Base-by-base conservation (phyloP, 2,329 filamentous ascomycete species). In the Samsoniella hepiali region DNA sequence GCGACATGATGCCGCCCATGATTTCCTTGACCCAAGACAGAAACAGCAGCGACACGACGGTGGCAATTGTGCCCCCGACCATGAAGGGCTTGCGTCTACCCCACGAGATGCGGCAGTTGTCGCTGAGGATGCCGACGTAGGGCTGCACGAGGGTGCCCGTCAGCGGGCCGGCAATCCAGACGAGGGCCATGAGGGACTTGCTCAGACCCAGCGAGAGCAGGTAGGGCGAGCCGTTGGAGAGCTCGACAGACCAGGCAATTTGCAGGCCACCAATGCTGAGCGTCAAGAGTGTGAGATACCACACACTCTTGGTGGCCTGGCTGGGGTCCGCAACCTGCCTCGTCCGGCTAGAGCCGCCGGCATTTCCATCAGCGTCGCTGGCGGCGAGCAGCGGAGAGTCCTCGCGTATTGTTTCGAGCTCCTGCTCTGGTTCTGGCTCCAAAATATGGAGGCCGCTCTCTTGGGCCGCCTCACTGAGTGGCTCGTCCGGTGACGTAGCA, bases 161-260 rank as follows among this genome's bases (percentile, higher is more conserved):
- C 65, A 95, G 78, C 22, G 91, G 91, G 1, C 91, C 91, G 13
- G 90, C 90, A 53, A 93, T 91, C 91, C 91, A 95, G 42, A 94
- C 91, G 67, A 93, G 81, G 22, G 91, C 90, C 81, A 94, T 89
- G 50, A 93, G 77, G 44, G 90, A 89, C 78, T 94, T 93, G 82
- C 88, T 92, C 75, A 95, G 82, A 11, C 91, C 91, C 36, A 95
- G 84, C 1, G 91, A 93, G 47, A 94, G 79, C 47, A 95, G 79
- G 72, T 90, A 95, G 6, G 91, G 91, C 60, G 94, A 97, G 69
- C 93, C 93, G 79, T 96, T 94, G 61, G 93, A 96, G 49, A 97
- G 82, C 76, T 98, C 94, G 49, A 97, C 93, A 1, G 93, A 93
- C 94, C 94, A 98, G 34, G 94, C 93, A 69, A 98, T 90, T 77